phyloP scores from a whole-genome alignment of 176 grass and related monocot species.

The Rhynchospora breviuscula region DNA sequence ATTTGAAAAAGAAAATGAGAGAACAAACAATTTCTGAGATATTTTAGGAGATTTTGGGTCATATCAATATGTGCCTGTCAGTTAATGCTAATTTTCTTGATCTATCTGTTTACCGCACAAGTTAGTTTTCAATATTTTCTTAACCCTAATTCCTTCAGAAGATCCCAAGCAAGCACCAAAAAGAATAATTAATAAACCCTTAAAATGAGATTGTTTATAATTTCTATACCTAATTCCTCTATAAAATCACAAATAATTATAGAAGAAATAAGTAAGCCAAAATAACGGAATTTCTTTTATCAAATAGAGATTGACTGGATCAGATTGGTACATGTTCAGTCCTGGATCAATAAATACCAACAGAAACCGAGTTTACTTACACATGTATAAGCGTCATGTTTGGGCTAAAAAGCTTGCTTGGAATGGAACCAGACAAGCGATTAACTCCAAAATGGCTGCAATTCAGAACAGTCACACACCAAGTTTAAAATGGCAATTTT shows the following conservation, averaged over 20 bases:
- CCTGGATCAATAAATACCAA: not conserved
- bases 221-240: not conserved
- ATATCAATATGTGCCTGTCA: not conserved
- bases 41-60: not conserved
- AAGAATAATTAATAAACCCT: too few relatives aligned
- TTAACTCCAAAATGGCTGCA: slow-evolving; percentile 76
- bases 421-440: slow-evolving; percentile 65
- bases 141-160: not conserved
- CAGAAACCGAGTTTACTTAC: slow-evolving; percentile 28
- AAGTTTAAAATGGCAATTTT: not conserved
- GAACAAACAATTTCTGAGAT: not conserved
- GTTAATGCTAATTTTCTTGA: not conserved
- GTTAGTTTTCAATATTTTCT: not conserved
- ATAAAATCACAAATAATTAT: not conserved
- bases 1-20: not conserved
- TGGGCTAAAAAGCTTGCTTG: slow-evolving; percentile 57
- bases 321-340: slow-evolving; percentile 12
- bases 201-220: not conserved
- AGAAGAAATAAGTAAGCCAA: not conserved
- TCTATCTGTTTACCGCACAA: not conserved
- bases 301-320: not conserved
- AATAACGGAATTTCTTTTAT: not conserved
- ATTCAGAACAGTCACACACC: not conserved
- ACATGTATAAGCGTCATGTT: slow-evolving; percentile 66
- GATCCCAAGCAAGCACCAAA: not conserved